Evolutionary conservation across 768 basidiomycete genomes (phyloP), one percentile per base, ranked within the genome.

Genomic region (Rubroboletus pulcherrimus): DNA sequence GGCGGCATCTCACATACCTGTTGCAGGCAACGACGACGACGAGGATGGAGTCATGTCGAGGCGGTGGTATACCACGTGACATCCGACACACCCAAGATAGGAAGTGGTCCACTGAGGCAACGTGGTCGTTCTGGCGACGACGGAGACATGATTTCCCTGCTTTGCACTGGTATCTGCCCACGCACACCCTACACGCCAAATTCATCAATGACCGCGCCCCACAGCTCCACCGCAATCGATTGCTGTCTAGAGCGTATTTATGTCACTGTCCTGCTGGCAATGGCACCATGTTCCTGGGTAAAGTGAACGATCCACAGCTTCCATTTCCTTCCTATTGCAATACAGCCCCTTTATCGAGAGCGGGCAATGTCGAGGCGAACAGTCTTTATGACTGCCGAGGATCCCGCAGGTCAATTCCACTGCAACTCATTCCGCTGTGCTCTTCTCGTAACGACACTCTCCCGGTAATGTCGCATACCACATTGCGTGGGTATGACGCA

Each of bases 401-500:
- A 58, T 63, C 51, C 61, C 29, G 30, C 21, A 37, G 17, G 21
- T 33, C 37, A 17, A 21, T 44, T 40, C 6, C 38, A 24, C 12
- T 49, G 48, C 37, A 34, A 24, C 38, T n/a, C 42, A 14, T 38
- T 51, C 42, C 19, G 12, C n/a, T 4, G 24, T 39, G 24, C 8
- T 24, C 24, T 24, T 24, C 24, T 24, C 24, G 24, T 24, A 24
- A 19, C 24, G 34, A 33, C 24, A 21, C 46, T 48, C 53, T 42
- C 50, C 39, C 55, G 51, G 51, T 54, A n/a, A 51, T 54, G 31
- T 52, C 42, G 46, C 41, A 37, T 37, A 26, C 21, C 47, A 49
- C 56, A 45, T 35, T 48, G 54, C 41, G 30, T 45, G 51, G 21
- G 21, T 24, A 48, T 55, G 62, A 58, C 52, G 53, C 54, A 44